Percentiles rank a stretch among this genome's conserved stretches.
These are phyloP conservation scores for Neofusicoccum cordaticola DNA, from an alignment of 2,329 filamentous ascomycete genomes.

Conservation along the genomic window DNA sequence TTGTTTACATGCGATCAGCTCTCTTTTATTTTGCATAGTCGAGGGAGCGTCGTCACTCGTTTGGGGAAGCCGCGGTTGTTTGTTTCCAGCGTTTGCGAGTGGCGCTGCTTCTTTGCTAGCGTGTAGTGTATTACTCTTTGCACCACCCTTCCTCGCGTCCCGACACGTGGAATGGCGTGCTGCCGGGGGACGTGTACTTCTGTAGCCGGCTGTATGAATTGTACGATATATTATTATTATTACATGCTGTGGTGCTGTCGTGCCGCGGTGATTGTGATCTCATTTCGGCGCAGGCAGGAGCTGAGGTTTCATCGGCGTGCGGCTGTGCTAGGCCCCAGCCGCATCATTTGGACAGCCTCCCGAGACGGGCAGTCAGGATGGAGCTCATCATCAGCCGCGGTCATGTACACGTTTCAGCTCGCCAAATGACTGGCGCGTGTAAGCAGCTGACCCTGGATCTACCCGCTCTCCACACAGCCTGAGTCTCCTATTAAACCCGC, in stretches of 20 bases:
- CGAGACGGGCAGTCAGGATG: constrained; percentile 1
- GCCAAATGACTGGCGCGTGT: constrained; percentile 11
- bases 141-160: not conserved
- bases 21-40: not conserved
- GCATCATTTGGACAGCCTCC: not conserved
- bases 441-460: constrained; percentile 12
- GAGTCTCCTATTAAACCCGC: constrained; percentile 8
- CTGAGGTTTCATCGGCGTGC: not conserved
- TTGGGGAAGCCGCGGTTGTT: not conserved
- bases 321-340: not conserved
- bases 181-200: not conserved
- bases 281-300: not conserved
- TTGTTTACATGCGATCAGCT: not conserved
- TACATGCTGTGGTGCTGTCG: not conserved
- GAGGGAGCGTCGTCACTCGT: not conserved
- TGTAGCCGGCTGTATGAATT: constrained; percentile 4
- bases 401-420: constrained; percentile 13
- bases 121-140: not conserved
- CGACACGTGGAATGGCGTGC: not conserved
- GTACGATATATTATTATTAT: not conserved
- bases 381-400: constrained; percentile 3
- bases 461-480: not conserved
- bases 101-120: not conserved
- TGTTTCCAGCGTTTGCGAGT: not conserved
- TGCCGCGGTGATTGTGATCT: not conserved